Conservation (phyloP, 768 basidiomycete species). For the Lactarius indigo region DNA sequence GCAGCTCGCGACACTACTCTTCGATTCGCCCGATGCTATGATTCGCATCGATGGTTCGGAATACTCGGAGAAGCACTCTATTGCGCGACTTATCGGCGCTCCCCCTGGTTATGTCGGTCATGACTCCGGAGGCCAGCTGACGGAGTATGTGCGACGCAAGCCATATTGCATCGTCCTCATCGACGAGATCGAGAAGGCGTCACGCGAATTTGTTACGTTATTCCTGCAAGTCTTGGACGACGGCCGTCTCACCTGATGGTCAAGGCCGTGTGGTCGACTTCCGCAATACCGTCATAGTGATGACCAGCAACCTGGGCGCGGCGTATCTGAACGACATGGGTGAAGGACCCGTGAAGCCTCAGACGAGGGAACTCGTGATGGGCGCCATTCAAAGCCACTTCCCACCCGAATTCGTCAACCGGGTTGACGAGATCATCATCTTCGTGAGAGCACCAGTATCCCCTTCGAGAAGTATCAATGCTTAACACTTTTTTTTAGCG, state of each 20-base stretch:
- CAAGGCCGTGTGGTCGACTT: constrained; percentile 89
- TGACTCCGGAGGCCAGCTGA: constrained; percentile 85
- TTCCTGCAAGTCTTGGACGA: constrained; percentile 89
- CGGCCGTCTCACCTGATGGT: constrained; percentile 87
- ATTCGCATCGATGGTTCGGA: constrained; percentile 91
- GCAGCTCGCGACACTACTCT: constrained; percentile 83
- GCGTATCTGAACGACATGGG: constrained; percentile 70
- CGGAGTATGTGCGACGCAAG: constrained; percentile 89
- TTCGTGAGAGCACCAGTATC: constrained; percentile 44
- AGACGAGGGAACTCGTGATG: constrained; percentile 68
- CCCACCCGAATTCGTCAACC: constrained; percentile 90
- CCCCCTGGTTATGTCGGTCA: constrained; percentile 92
- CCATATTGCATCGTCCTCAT: constrained; percentile 85
- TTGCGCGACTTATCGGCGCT: constrained; percentile 66
- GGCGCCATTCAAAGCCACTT: constrained; percentile 79
- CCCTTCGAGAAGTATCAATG: constrained; percentile 26
- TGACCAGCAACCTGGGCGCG: constrained; percentile 91
- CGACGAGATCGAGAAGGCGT: constrained; percentile 90
- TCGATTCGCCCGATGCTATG: constrained; percentile 89
- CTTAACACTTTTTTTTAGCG: constrained; percentile 50
- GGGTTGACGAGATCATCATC: constrained; percentile 82
- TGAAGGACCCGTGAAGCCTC: constrained; percentile 60
- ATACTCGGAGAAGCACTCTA: constrained; percentile 81
- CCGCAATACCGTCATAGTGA: constrained; percentile 89
- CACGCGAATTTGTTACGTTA: constrained; percentile 60